Conservation (phyloP, 345 rosid species). For the Erysimum cheiranthoides region DNA sequence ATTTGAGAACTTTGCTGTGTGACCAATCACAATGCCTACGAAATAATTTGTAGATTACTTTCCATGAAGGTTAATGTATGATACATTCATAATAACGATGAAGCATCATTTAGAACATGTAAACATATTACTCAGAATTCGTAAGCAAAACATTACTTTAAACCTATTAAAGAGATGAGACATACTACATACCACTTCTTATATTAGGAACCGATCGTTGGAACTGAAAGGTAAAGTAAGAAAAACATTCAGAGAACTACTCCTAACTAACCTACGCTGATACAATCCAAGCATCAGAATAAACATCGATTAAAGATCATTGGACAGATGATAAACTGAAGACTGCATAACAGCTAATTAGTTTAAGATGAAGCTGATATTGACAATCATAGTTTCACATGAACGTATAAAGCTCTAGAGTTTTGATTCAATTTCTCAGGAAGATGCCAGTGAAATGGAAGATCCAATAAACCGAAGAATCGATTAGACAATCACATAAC, state of each 20-base stretch:
- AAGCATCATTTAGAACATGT: constrained; percentile 1
- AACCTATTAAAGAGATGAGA: not conserved
- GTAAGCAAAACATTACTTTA: constrained; percentile 7
- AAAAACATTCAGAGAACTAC: not conserved
- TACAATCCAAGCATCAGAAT: not conserved
- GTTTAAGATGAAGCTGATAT: not conserved
- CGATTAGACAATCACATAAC: not conserved
- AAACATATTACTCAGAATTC: not conserved
- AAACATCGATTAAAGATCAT: not conserved
- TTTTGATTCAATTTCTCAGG: not conserved
- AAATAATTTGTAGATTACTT: constrained; percentile 22
- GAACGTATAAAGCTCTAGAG: too few species aligned
- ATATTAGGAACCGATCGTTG: too few species aligned
- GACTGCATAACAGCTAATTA: too few species aligned
- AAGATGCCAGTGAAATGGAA: too few species aligned
- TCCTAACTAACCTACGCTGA: not conserved
- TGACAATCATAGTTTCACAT: too few species aligned
- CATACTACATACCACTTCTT: not conserved
- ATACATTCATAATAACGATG: not conserved
- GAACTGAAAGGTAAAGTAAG: too few species aligned
- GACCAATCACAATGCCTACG: constrained; percentile 51
- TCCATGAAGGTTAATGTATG: not conserved
- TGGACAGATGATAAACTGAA: not conserved
- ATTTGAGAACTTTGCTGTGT: constrained; percentile 64
- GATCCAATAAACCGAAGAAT: not conserved